Conservation (phyloP, 331 rosid genomes). For the Malus hybrid region DNA sequence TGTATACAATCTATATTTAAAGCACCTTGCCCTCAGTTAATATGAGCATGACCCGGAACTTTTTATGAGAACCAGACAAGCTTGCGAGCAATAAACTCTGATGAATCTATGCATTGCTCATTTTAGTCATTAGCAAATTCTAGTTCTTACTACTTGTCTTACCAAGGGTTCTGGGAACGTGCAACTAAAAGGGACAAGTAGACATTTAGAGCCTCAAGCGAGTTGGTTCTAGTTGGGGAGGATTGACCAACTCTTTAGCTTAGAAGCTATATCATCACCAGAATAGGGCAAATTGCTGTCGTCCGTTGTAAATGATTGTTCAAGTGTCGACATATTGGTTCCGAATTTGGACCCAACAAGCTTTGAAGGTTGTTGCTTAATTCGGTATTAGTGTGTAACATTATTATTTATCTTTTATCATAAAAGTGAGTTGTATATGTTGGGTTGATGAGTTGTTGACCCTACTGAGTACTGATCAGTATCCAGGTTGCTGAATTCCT, state of each 20-base stretch:
- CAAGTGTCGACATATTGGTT: not conserved
- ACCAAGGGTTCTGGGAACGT: not conserved
- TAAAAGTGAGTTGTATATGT: not conserved
- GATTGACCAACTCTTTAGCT: not conserved
- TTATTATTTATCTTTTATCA: no score
- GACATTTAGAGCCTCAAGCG: not conserved
- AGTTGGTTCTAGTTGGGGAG: not conserved
- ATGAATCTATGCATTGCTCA: not conserved
- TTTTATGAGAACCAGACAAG: not conserved
- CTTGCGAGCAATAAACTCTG: not conserved
- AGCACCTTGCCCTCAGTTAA: not conserved
- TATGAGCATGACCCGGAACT: not conserved
- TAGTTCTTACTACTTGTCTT: not conserved
- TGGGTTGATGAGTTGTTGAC: not conserved
- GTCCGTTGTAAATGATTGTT: not conserved
- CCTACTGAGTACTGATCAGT: not conserved
- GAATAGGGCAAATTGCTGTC: not conserved
- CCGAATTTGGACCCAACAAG: constrained; percentile 3
- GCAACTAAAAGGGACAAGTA: not conserved
- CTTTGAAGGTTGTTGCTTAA: not conserved
- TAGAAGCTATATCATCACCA: not conserved
- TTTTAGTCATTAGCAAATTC: not conserved
- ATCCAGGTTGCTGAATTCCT: not conserved
- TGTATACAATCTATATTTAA: not conserved
- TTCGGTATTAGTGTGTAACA: not conserved